Percentiles rank a stretch among this genome's conserved stretches.
These are phyloP conservation scores for Saccharomycopsis crataegensis DNA, from an alignment of 1,139 yeast species.

Conservation along the genomic window DNA sequence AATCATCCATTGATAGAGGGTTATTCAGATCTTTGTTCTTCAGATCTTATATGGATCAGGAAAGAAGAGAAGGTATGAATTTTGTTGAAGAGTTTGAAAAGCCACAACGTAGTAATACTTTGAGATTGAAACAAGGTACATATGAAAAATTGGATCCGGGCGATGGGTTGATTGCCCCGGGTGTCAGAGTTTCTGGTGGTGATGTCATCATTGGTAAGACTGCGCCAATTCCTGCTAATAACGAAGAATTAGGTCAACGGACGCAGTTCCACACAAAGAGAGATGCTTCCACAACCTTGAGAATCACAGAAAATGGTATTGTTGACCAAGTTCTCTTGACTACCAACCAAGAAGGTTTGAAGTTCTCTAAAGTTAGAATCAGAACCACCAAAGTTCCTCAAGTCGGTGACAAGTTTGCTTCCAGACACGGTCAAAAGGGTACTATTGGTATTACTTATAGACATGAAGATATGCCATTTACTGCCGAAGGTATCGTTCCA, in stretches of 20 bases:
- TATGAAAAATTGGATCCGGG: conserved; percentile 89
- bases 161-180: conserved; percentile 97
- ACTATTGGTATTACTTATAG: conserved; percentile 98
- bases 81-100: conserved; percentile 94
- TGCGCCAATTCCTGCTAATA: conserved; percentile 96
- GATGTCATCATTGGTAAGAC: conserved; percentile 98
- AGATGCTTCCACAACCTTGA: conserved; percentile 95
- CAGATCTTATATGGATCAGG: conserved; percentile 98
- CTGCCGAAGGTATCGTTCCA: conserved; percentile 94
- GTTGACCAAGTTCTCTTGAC: conserved; percentile 96
- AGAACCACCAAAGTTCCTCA: conserved; percentile 98
- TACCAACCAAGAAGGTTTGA: conserved; percentile 95
- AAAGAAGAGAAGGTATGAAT: conserved; percentile 96
- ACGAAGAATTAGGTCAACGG: conserved; percentile 97
- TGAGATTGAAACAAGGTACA: conserved; percentile 95
- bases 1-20: conserved; percentile 94
- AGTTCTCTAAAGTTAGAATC: conserved; percentile 96
- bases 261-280: conserved; percentile 97
- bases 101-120: conserved; percentile 89
- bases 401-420: conserved; percentile 98
- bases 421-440: conserved; percentile 99
- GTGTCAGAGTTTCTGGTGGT: conserved; percentile 97
- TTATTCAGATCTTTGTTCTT: conserved; percentile 91
- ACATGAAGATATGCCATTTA: conserved; percentile 98
- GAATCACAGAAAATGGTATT: conserved; percentile 97